These are phyloP conservation scores for Terana coerulea DNA, from an alignment of 768 basidiomycete species.

Conservation along the genomic window DNA sequence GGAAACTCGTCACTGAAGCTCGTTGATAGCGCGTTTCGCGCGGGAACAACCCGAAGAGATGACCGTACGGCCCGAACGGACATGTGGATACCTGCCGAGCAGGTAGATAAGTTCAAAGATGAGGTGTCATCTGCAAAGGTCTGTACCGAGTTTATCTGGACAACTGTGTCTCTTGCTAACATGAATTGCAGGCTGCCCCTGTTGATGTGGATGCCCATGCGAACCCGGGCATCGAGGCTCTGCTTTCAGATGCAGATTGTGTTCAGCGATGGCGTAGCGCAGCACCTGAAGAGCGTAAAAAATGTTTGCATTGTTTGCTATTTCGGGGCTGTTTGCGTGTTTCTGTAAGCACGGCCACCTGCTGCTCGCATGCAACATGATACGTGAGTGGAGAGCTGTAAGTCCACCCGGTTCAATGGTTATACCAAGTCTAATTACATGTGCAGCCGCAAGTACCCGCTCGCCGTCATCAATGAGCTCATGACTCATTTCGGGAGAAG, in stretches of 20 bases:
- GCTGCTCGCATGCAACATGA: conserved; percentile 22
- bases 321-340: conserved; percentile 19
- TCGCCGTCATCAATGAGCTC: conserved; percentile 17
- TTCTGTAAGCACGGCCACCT: conserved; percentile 21
- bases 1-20: conserved; percentile 21
- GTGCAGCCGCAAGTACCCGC: conserved; percentile 20
- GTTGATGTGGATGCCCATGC: background rate
- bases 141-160: background rate
- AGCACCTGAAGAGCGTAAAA: conserved; percentile 15
- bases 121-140: conserved; percentile 13
- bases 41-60: background rate
- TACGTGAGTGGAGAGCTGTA: conserved; percentile 26
- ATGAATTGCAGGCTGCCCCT: background rate
- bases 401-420: conserved; percentile 2
- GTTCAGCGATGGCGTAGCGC: conserved; percentile 18
- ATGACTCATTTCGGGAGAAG: conserved; percentile 17
- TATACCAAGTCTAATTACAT: background rate
- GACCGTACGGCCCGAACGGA: background rate
- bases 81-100: conserved; percentile 5
- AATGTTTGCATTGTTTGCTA: conserved; percentile 20
- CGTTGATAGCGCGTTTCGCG: conserved; percentile 4
- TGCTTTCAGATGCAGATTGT: conserved; percentile 9
- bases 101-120: conserved; percentile 21
- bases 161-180: background rate
- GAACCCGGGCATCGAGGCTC: background rate